Base-by-base conservation (phyloP, 129 eudicot species). In the Escallonia herrerae region DNA sequence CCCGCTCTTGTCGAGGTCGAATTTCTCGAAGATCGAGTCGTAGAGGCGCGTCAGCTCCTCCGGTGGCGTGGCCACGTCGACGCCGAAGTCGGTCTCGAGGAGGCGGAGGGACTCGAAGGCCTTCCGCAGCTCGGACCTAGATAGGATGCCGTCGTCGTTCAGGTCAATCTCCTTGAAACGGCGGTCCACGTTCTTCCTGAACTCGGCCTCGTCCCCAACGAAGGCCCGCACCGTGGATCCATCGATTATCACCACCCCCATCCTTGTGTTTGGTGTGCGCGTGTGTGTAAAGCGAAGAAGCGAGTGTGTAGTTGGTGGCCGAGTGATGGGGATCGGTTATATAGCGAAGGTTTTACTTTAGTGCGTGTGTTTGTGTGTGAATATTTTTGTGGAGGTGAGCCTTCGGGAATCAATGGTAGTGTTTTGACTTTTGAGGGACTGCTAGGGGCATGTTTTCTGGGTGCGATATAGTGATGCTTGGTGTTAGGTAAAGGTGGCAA, bases 171-270 rank as follows among this genome's bases (percentile, higher is more conserved):
- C 39, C 0, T 59, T 39, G 86, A 90, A 90, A 3, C 70, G 77
- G 11, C 82, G 84, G 79, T 90, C 80, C 42, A 82, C 72, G 82
- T 85, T 84, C 46, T 62, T 65, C 45, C 77, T 69, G 87, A 90
- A 90, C 5, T 84, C 82, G 0, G 73, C 14, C 44, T 82, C 97
- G 81, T 90, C 79, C 74, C 65, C 60, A 1, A 87, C 95, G 87
- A 87, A 90, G 56, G 68, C 73, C 2, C 87, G 82, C 2, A 90
- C 93, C 22, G 97, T 90, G 5, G 97, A 78, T 8, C 97, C 97
- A 70, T 90, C 93, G 64, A 90, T 90, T 49, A 87, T 74, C 9
- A 90, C 81, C 8, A 87, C 93, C 5, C 93, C 93, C 97, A 87
- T 90, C 2, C 63, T 41, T 49, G 37, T 44, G 10, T 45, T 22